Base-by-base conservation (phyloP, 805 yeast genomes). In the Phaffomyces antillensis region DNA sequence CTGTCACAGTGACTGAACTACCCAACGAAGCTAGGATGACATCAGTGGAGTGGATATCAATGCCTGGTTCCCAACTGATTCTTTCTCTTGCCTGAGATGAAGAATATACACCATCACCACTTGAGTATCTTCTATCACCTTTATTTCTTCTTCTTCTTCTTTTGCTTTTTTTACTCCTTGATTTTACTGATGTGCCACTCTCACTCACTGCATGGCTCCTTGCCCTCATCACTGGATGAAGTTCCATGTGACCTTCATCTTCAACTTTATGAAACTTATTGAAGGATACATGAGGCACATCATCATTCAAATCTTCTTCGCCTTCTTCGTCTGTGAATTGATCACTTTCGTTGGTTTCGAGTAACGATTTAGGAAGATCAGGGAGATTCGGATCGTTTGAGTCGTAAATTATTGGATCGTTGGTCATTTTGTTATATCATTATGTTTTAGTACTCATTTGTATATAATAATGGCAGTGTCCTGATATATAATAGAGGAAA, bases 61-160 rank as follows among this genome's bases (percentile, higher is more conserved):
- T 68, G 17, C 84, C 84, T 0, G 84, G 83, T 52, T 78, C 84
- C 75, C 78, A 74, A 23, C 73, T 77, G 5, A 76, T 68, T 39
- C 73, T 54, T 41, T 63, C 66, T 36, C 70, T 62, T 4, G 62
- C 64, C 9, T 62, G 62, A 1, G 61, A 57, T 6, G 64, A 51
- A 17, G 70, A 68, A 24, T 61, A 59, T 11, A 71, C 59, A 7
- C 69, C 71, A 4, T 52, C 49, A 47, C 30, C 30, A 28, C 2
- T 28, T 5, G 70, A 71, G 38, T 53, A 47, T 50, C 62, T 53
- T 43, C 28, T 48, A 31, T 28, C 24, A 18, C 18, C 30, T 10
- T 32, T 20, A 20, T 7, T 20, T 20, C 23, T 20, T 20, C 23
- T 25, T 16, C 32, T 37, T 43, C 9, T 25, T 25, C 36, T 41